Evolutionary conservation across 176 grass and related monocot genomes (phyloP).

Genomic region (Bromus sterilis): DNA sequence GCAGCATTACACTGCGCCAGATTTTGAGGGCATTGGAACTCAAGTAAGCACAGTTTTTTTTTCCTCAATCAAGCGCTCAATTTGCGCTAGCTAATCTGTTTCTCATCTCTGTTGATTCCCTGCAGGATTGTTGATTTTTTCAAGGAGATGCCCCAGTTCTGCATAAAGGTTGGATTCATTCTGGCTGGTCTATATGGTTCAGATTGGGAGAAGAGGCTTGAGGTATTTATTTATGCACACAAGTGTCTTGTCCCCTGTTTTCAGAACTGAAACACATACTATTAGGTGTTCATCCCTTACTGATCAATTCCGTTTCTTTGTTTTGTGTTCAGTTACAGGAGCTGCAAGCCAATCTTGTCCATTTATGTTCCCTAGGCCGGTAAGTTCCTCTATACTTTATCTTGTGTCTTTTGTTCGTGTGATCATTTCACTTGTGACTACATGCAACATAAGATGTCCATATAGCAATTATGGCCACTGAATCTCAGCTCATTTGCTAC

Average conservation of each 20-base stretch:
- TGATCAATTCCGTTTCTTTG: neutral
- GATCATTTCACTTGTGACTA: neutral
- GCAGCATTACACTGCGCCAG: slow-evolving; percentile 53
- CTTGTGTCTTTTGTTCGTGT: neutral
- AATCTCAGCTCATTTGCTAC: neutral
- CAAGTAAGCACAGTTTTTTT: slow-evolving; percentile 41
- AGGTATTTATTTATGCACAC: slow-evolving; percentile 40
- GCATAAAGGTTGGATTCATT: slow-evolving; percentile 69
- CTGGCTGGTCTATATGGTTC: slow-evolving; percentile 72
- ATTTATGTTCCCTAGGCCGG: slow-evolving; percentile 84
- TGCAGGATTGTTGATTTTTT: slow-evolving; percentile 84
- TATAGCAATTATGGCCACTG: neutral
- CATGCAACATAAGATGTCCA: neutral
- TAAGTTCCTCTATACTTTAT: slow-evolving; percentile 4
- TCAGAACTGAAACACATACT: neutral
- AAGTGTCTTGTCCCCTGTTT: neutral
- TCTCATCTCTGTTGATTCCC: slow-evolving; percentile 17
- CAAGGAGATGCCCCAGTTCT: slow-evolving; percentile 95
- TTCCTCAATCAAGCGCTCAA: neutral
- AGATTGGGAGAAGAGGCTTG: slow-evolving; percentile 89
- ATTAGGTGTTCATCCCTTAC: neutral
- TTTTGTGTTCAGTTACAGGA: slow-evolving; percentile 67
- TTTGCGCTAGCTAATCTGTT: neutral
- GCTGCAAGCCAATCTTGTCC: slow-evolving; percentile 77
- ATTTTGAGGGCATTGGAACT: slow-evolving; percentile 78